Evolutionary conservation across 116 monocot genomes (phyloP).

Genomic region (Phalaenopsis hybrid): DNA sequence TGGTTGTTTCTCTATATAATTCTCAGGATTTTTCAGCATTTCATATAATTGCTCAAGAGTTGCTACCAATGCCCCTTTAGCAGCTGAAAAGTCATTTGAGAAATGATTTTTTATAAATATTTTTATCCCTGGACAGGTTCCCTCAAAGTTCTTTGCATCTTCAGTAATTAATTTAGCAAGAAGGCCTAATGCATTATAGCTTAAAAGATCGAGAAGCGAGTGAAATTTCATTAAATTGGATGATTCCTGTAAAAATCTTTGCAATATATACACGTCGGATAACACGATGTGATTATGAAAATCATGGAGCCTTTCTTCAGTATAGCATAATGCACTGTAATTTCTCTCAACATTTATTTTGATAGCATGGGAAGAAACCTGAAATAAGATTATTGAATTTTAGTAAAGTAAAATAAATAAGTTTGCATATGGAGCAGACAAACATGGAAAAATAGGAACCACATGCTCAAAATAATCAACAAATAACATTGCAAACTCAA

Average conservation of each 20-base stretch:
- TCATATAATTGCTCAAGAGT: constrained; percentile 26
- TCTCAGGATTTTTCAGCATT: constrained; percentile 38
- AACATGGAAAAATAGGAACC: not conserved
- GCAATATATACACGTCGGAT: constrained; percentile 23
- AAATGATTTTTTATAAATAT: constrained; percentile 37
- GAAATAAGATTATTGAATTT: constrained; percentile 7
- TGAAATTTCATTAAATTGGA: constrained; percentile 20
- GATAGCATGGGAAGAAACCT: constrained; percentile 38
- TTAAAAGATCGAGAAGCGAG: constrained; percentile 30
- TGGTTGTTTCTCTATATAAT: constrained; percentile 19
- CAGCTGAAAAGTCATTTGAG: constrained; percentile 16
- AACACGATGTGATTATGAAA: constrained; percentile 33
- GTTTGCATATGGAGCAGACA: not conserved
- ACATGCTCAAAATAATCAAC: not conserved
- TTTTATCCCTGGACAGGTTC: constrained; percentile 29
- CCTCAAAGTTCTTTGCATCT: constrained; percentile 33
- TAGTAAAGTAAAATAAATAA: not conserved
- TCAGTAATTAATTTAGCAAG: constrained; percentile 29
- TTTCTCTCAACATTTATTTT: constrained; percentile 33
- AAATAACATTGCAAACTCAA: not conserved
- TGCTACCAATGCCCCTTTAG: constrained; percentile 1
- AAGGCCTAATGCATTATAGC: constrained; percentile 26
- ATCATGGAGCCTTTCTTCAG: constrained; percentile 24
- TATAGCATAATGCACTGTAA: constrained; percentile 17
- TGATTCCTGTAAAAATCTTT: constrained; percentile 5